Evolutionary conservation across 805 yeast species (phyloP), one percentile per base, ranked within the genome.

Genomic region (Myxozyma geophila): DNA sequence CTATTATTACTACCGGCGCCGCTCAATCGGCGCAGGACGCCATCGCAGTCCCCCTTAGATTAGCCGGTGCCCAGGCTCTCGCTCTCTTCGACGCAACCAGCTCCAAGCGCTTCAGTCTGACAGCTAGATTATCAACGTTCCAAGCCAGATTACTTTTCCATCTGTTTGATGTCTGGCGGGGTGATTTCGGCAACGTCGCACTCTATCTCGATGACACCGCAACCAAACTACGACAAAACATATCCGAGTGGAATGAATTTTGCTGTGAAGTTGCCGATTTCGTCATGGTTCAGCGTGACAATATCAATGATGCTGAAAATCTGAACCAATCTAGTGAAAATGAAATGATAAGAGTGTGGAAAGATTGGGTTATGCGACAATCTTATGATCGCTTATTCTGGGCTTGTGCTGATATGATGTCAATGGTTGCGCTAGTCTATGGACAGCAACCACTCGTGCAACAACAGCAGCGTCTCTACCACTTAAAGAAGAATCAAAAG

Each of bases 321-420:
- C 28, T 28, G 13, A 10, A 17, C 35, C 49, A 41, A 2, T 35
- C 15, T 21, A 15, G 36, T 4, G 19, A 13, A 40, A 4, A 7
- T 17, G 9, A 35, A 4, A 21, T 21, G 21, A 23, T 39, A 1
- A 23, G 28, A 23, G 33, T 10, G 2, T 53, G 57, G 57, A 17
- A 39, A 19, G 17, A 19, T 23, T 53, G 57, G 57, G 23, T 53
- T 13, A 15, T 39, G 21, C 19, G 48, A 28, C 48, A 53, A 28
- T 41, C 57, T 1, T 53, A 28, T 33, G 39, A 53, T 39, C n/a
- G 57, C 9, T n/a, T 53, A n/a, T 53, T 23, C n/a, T 53, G 57
- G 57, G 57, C 57, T 7, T 40, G 57, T 21, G 17, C 48, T 1
- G 57, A 53, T 40, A 37, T 53, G 3, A 41, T 53, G 48, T 53